A percentile compares a stretch with the other conserved stretches of the same genome.
phyloP scores from a whole-genome alignment of 2,329 filamentous ascomycete genomes.

The Fusarium sp. region DNA sequence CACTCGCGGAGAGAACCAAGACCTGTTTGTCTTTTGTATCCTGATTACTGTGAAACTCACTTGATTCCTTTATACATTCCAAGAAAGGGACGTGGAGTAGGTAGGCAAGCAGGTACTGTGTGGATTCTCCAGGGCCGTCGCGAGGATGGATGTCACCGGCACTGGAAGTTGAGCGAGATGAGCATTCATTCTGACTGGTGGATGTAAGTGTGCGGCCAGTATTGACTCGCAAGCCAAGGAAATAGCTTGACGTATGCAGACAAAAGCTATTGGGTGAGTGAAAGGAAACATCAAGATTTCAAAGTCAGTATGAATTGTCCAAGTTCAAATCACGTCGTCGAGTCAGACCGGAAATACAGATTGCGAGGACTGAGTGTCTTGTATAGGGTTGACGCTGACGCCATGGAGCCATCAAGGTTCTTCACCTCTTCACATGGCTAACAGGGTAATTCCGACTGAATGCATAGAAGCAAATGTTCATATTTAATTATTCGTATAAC shows the following conservation, averaged over 20 bases:
- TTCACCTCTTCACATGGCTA: background rate
- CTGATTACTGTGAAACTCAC: background rate
- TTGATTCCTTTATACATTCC: too few species aligned
- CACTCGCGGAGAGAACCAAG: constrained; percentile 31
- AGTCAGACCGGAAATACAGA: background rate
- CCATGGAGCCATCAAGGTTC: background rate
- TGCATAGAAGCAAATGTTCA: background rate
- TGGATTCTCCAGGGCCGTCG: background rate
- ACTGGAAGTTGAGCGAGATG: constrained; percentile 28
- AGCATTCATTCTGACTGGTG: constrained; percentile 45
- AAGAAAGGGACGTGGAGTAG: background rate
- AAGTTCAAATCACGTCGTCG: background rate
- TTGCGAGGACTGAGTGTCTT: background rate
- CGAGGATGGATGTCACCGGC: background rate
- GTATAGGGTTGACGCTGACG: background rate
- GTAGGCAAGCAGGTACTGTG: background rate
- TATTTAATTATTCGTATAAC: background rate
- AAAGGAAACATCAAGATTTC: too few species aligned
- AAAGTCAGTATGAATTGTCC: background rate
- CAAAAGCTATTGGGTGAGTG: constrained; percentile 10
- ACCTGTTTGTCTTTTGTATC: constrained; percentile 16
- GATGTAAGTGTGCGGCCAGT: background rate
- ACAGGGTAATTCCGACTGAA: background rate
- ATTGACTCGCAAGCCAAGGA: background rate
- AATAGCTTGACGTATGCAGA: constrained; percentile 25